phyloP scores from a whole-genome alignment of 768 basidiomycete genomes.

The Amanita polypyramis region DNA sequence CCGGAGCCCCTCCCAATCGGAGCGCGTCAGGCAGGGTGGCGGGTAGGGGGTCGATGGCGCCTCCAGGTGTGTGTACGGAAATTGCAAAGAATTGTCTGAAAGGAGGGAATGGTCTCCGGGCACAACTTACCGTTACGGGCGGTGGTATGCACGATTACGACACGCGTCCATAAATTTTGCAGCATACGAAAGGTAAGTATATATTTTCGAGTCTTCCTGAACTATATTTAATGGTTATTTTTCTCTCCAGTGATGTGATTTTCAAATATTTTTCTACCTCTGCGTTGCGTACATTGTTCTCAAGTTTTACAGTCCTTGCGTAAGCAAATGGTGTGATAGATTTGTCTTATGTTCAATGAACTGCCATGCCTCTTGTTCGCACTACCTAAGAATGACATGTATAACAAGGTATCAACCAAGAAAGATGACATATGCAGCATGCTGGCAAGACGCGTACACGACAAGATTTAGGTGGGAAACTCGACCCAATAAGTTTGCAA shows the following conservation, averaged over 20 bases:
- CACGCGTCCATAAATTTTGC: background rate
- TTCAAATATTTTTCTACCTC: background rate
- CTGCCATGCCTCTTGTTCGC: too few species aligned
- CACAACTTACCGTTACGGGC: background rate
- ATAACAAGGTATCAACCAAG: too few species aligned
- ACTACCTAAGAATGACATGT: too few species aligned
- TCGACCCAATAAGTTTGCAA: too few species aligned
- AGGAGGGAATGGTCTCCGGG: background rate
- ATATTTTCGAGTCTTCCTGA: background rate
- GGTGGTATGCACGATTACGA: background rate
- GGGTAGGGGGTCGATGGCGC: slow-evolving; percentile 19
- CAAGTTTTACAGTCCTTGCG: background rate
- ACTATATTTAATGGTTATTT: background rate
- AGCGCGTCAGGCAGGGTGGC: slow-evolving; percentile 62
- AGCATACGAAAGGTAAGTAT: slow-evolving; percentile 1
- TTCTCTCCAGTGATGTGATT: too few species aligned
- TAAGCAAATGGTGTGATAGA: background rate
- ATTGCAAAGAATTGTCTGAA: background rate
- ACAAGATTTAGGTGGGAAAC: too few species aligned
- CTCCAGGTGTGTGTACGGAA: background rate
- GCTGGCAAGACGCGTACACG: too few species aligned
- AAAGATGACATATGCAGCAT: too few species aligned
- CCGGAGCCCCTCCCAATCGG: slow-evolving; percentile 61
- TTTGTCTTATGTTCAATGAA: too few species aligned
- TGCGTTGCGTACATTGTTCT: background rate